Conservation (phyloP, 345 rosid species). For the Triadica sebifera region DNA sequence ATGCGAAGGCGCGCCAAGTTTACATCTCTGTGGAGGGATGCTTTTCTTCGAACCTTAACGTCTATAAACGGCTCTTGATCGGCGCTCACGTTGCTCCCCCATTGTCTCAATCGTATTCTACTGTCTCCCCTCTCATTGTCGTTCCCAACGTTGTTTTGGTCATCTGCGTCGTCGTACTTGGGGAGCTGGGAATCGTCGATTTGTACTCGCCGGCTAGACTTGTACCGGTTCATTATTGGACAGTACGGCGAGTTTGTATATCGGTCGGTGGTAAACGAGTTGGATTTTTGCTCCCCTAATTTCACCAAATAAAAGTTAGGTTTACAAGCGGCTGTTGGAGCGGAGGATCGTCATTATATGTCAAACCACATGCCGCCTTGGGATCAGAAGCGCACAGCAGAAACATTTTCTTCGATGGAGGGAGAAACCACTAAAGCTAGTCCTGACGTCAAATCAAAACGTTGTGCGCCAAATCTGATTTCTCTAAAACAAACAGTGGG, state of each 20-base stretch:
- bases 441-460: too few species aligned
- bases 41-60: conserved; percentile 70
- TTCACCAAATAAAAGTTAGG: too few species aligned
- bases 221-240: conserved; percentile 37
- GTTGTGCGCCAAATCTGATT: too few species aligned
- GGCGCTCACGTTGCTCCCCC: conserved; percentile 50
- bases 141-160: conserved; percentile 1
- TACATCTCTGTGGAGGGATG: conserved; percentile 71
- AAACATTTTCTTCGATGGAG: too few species aligned
- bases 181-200: conserved; percentile 45
- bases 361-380: too few species aligned
- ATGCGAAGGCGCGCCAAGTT: conserved; percentile 66
- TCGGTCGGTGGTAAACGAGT: neutral
- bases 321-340: too few species aligned
- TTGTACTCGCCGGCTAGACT: conserved; percentile 43
- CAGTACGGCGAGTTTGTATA: neutral
- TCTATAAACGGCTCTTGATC: conserved; percentile 88
- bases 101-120: conserved; percentile 30
- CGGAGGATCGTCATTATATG: too few species aligned
- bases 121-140: conserved; percentile 33
- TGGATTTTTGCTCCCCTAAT: neutral
- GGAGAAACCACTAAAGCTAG: too few species aligned
- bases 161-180: conserved; percentile 35
- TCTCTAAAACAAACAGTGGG: too few species aligned
- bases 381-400: too few species aligned